Conservation (phyloP, 345 rosid species). For the Fremontodendron californicum region DNA sequence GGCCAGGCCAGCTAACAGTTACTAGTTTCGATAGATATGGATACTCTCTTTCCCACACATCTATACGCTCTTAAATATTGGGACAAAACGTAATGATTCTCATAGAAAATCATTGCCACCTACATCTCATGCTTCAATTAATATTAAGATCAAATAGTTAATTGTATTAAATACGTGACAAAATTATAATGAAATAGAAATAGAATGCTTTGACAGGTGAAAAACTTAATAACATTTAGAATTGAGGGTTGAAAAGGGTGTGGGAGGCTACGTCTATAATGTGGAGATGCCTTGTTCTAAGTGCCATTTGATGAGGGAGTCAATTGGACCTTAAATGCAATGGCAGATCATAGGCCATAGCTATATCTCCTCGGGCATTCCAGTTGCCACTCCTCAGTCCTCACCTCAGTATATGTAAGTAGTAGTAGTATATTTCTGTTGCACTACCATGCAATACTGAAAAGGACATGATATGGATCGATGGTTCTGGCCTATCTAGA, state of each 20-base stretch:
- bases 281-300: neutral
- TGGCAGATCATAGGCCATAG: neutral
- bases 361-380: neutral
- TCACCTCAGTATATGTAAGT: neutral
- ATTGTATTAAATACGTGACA: no score
- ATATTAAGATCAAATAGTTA: no score
- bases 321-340: neutral
- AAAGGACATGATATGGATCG: no score
- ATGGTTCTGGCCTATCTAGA: no score
- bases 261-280: neutral
- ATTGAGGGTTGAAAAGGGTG: neutral
- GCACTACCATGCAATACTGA: no score
- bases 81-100: neutral
- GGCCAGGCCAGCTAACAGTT: neutral
- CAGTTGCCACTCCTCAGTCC: neutral
- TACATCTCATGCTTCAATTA: no score
- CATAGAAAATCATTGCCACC: no score
- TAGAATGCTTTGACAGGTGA: neutral
- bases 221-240: neutral
- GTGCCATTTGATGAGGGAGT: neutral
- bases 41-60: neutral
- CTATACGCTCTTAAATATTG: neutral
- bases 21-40: neutral
- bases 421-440: no score
- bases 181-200: no score